Percentiles rank a stretch among this genome's conserved stretches.
Evolutionary conservation across 1,139 yeast genomes (phyloP).

Genomic region (Protomyces inouyei): DNA sequence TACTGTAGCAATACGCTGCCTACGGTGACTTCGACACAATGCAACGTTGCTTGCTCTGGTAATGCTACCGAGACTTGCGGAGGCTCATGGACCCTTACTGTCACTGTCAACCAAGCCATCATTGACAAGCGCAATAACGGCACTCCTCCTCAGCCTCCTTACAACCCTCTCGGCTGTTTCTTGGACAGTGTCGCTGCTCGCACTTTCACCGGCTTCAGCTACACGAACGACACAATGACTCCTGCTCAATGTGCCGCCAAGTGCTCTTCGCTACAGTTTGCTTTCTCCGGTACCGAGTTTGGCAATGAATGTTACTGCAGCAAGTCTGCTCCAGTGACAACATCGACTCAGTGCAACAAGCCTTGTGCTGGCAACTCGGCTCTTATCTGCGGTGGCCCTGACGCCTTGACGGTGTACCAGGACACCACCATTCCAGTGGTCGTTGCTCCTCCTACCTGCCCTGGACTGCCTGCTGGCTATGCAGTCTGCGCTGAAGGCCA

Average conservation of each 20-base stretch:
- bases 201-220: conserved; percentile 14
- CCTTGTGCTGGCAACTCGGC: conserved; percentile 10
- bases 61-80: not conserved
- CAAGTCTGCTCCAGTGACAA: too few relatives aligned
- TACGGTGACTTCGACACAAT: conserved; percentile 1
- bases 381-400: conserved; percentile 12
- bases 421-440: not conserved
- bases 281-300: conserved; percentile 20
- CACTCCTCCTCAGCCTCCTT: not conserved
- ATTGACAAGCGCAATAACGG: not conserved
- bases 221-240: conserved; percentile 13
- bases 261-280: conserved; percentile 7
- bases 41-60: conserved; percentile 17
- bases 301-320: conserved; percentile 15
- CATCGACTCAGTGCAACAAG: conserved; percentile 1
- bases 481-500: not conserved
- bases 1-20: conserved; percentile 14
- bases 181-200: conserved; percentile 1
- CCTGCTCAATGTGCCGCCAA: conserved; percentile 10
- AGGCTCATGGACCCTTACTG: conserved; percentile 13
- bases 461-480: not conserved
- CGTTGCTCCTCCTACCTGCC: not conserved
- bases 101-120: not conserved
- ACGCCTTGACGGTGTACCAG: not conserved
- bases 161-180: conserved; percentile 6